Evolutionary conservation across 169 alveolate genomes (phyloP).

Genomic region (Babesia ovis): DNA sequence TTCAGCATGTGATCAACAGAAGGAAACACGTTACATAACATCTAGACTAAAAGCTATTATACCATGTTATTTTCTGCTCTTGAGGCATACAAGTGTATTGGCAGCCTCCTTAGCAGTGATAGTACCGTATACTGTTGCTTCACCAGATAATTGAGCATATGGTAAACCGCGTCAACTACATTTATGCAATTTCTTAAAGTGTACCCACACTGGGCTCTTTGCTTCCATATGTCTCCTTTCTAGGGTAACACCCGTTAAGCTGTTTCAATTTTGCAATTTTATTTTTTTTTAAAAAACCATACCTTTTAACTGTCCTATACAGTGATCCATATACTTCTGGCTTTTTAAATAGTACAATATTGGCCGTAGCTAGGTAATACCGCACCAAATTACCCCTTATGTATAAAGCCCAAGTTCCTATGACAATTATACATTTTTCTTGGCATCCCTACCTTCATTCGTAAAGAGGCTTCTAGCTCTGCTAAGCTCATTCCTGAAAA

Average conservation of each 20-base stretch:
- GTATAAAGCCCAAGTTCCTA: slow-evolving; percentile 13
- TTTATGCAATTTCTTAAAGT: slow-evolving; percentile 9
- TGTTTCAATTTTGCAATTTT: not conserved
- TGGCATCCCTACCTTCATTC: not conserved
- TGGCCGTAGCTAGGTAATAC: slow-evolving; percentile 17
- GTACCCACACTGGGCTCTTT: slow-evolving; percentile 24
- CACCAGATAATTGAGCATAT: no score
- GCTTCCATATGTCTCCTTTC: slow-evolving; percentile 21
- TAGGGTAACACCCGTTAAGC: slow-evolving; percentile 17
- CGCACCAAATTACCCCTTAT: not conserved
- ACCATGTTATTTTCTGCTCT: no score
- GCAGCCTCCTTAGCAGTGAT: no score
- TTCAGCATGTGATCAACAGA: no score
- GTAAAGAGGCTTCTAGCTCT: slow-evolving; percentile 20
- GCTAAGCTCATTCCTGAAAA: slow-evolving; percentile 6
- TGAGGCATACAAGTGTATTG: no score
- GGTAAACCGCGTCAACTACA: not conserved
- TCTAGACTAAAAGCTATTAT: no score
- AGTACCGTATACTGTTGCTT: no score
- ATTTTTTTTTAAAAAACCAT: not conserved
- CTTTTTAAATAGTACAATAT: slow-evolving; percentile 1
- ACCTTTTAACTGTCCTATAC: slow-evolving; percentile 8
- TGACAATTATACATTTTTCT: no score
- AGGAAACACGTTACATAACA: no score
- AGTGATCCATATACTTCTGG: not conserved